These are phyloP conservation scores for Solanum pennellii DNA, from an alignment of 257 asterid genomes.

Conservation along the genomic window DNA sequence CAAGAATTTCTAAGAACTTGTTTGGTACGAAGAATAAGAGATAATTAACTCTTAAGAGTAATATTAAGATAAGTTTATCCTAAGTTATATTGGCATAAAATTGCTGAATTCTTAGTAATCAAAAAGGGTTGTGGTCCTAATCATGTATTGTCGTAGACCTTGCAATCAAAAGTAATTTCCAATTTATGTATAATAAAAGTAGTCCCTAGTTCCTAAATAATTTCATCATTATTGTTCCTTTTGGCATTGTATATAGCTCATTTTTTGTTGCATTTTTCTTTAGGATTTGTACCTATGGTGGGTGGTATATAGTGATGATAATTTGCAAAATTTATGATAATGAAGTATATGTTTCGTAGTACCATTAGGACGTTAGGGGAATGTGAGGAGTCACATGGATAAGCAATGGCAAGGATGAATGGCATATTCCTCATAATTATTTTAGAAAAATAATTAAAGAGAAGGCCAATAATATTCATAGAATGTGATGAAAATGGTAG, in stretches of 20 bases:
- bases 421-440: neutral
- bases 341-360: neutral
- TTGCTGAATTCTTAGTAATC: neutral
- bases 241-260: neutral
- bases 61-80: too few species aligned
- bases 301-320: neutral
- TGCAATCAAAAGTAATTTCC: neutral
- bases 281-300: neutral
- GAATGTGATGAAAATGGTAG: conserved; percentile 1
- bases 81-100: neutral
- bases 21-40: neutral
- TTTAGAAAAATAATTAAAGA: neutral
- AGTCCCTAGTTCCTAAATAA: neutral
- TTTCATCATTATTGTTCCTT: neutral
- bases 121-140: too few species aligned
- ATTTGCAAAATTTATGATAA: neutral
- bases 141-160: neutral
- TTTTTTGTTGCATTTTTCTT: neutral
- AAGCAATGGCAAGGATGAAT: neutral
- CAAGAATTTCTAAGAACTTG: neutral
- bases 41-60: neutral
- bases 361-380: neutral
- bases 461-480: neutral
- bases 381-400: conserved; percentile 6
- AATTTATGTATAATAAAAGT: neutral